Conservation (phyloP, 306 rosid genomes). For the Cicer yamashitae region DNA sequence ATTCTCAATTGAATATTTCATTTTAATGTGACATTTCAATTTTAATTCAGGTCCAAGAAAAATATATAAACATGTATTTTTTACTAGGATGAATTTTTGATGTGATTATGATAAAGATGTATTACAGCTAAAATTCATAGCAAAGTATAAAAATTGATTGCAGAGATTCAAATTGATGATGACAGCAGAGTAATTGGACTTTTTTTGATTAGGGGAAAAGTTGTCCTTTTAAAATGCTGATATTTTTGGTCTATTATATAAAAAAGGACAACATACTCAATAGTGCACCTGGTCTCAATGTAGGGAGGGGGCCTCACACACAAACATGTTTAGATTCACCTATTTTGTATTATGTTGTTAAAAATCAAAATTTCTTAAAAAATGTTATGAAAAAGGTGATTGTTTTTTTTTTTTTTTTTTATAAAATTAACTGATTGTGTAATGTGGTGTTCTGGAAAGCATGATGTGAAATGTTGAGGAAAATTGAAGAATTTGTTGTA, state of each 20-base stretch:
- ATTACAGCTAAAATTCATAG: slow-evolving; percentile 25
- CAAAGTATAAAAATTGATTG: slow-evolving; percentile 17
- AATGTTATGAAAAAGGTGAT: background rate
- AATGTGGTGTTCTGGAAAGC: background rate
- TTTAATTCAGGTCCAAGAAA: slow-evolving; percentile 2
- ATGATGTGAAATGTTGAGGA: slow-evolving; percentile 35
- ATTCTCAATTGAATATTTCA: background rate
- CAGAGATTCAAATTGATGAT: slow-evolving; percentile 19
- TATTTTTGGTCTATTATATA: background rate
- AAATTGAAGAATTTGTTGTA: slow-evolving; percentile 31
- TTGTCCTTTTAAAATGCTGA: slow-evolving; percentile 16
- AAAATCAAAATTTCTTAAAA: background rate
- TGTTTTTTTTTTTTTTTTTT: no score
- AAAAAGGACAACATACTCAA: no score
- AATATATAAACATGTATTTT: background rate
- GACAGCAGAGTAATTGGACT: background rate
- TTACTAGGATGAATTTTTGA: background rate
- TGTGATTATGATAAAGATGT: background rate
- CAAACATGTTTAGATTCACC: no score
- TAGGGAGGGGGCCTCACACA: no score
- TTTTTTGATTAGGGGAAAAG: background rate
- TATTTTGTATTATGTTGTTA: no score
- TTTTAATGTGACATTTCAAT: background rate
- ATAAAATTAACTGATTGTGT: no score
- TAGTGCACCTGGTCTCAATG: no score